Evolutionary conservation across 164 flowering plant species (phyloP).

Genomic region (Cinnamomum chago): DNA sequence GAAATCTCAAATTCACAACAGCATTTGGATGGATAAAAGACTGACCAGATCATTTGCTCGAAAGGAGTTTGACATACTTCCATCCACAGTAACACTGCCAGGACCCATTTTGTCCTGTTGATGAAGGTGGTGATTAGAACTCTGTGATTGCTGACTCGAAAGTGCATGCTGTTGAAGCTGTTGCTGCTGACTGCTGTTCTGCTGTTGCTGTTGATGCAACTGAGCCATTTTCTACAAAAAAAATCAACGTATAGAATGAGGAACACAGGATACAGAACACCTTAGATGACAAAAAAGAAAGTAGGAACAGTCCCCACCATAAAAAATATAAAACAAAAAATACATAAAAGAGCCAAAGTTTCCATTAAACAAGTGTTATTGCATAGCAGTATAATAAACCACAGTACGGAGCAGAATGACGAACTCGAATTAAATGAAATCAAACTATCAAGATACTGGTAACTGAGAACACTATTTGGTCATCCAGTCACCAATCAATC

Average conservation of each 20-base stretch:
- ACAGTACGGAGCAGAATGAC: too few species aligned
- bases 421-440: too few species aligned
- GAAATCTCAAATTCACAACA: background rate
- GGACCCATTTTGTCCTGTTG: constrained; percentile 70
- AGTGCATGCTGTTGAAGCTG: constrained; percentile 73
- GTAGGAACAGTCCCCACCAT: background rate
- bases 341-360: background rate
- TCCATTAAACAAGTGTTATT: too few species aligned
- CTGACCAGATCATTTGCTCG: constrained; percentile 93
- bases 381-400: too few species aligned
- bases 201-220: constrained; percentile 52
- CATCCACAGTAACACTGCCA: constrained; percentile 71
- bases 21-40: background rate
- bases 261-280: background rate
- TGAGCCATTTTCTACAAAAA: constrained; percentile 65
- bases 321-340: too few species aligned
- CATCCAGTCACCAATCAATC: too few species aligned
- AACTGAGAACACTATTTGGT: too few species aligned
- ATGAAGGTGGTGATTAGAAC: constrained; percentile 63
- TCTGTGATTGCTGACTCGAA: constrained; percentile 71
- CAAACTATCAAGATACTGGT: too few species aligned
- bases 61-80: constrained; percentile 81
- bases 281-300: background rate
- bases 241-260: constrained; percentile 16
- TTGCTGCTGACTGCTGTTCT: constrained; percentile 46